A percentile compares a stretch with the other conserved stretches of the same genome.
phyloP scores from a whole-genome alignment of 176 grass and related monocot genomes.

The Raddia distichophylla region DNA sequence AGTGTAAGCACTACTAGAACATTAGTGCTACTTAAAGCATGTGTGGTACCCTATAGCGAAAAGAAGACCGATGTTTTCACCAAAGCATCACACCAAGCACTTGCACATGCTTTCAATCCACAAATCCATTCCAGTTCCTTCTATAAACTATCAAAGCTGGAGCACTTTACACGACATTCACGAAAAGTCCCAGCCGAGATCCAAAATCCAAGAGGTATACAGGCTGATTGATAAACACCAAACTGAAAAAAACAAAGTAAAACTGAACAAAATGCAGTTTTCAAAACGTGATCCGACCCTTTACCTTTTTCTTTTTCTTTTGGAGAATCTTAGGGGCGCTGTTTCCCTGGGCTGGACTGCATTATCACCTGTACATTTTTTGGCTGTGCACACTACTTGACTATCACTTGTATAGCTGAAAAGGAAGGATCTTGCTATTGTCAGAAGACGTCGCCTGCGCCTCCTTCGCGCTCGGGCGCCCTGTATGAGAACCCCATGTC shows the following conservation, averaged over 20 bases:
- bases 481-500: slow-evolving; percentile 78
- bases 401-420: background rate
- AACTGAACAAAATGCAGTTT: slow-evolving; percentile 6
- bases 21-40: no score
- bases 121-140: background rate
- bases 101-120: background rate
- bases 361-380: no score
- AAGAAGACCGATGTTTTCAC: no score
- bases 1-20: no score
- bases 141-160: background rate
- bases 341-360: slow-evolving; percentile 8
- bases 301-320: background rate
- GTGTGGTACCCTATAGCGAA: no score
- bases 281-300: background rate
- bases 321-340: background rate
- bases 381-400: no score
- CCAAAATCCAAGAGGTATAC: background rate
- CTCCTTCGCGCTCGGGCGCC: slow-evolving; percentile 53
- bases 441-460: slow-evolving; percentile 26
- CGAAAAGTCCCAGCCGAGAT: background rate
- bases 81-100: no score
- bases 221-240: background rate
- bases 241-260: background rate
- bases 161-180: slow-evolving; percentile 29
- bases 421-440: background rate